Conservation (phyloP, 2,329 filamentous ascomycete genomes). For the Apiospora malaysiana region DNA sequence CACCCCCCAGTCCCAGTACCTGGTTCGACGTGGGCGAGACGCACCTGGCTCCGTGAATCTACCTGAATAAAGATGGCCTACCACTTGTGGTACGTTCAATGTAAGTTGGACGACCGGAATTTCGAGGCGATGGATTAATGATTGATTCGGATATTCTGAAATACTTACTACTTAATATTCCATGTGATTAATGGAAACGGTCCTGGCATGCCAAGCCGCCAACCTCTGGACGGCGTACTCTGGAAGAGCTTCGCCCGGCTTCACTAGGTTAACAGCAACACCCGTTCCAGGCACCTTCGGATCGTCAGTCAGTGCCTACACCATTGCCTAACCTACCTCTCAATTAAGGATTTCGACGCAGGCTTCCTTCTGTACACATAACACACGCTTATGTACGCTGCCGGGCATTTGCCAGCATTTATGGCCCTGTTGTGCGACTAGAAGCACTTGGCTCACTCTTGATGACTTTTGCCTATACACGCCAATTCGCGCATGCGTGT, state of each 20-base stretch:
- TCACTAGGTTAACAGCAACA: not conserved
- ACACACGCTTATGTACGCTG: conserved; percentile 20
- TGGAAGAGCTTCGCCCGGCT: not conserved
- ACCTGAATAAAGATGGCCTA: not conserved
- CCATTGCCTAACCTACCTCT: not conserved
- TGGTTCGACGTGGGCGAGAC: not conserved
- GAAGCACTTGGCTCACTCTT: conserved; percentile 1
- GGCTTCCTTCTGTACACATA: not conserved
- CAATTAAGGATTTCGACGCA: conserved; percentile 4
- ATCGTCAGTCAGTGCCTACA: not conserved
- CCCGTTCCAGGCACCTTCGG: not conserved
- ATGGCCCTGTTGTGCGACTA: conserved; percentile 1
- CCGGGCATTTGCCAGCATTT: conserved; percentile 19
- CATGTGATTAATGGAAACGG: not conserved
- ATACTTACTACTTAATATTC: not conserved
- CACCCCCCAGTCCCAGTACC: not conserved
- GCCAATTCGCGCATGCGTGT: conserved; percentile 4
- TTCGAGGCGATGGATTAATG: not conserved
- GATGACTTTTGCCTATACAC: not conserved
- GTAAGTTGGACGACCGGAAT: not conserved
- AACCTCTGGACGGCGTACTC: not conserved
- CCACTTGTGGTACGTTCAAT: not conserved
- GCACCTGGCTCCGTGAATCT: not conserved
- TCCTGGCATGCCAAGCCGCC: conserved; percentile 9
- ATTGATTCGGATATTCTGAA: not conserved